These are phyloP conservation scores for Talaromyces sp. DNA, from an alignment of 2,329 filamentous ascomycete species.

Conservation along the genomic window DNA sequence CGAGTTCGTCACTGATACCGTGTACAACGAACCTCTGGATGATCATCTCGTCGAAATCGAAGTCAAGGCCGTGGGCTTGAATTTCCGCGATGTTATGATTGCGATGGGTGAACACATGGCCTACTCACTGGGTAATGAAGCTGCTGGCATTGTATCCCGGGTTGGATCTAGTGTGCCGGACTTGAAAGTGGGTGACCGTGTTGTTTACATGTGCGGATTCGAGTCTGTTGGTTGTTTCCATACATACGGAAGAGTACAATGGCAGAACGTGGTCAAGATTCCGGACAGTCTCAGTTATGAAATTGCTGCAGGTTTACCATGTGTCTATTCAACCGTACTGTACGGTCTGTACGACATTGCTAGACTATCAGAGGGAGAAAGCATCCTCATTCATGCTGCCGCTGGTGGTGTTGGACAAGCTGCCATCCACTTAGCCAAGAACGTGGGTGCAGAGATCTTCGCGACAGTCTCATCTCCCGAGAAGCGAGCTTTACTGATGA, in stretches of 20 bases:
- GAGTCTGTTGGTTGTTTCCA: slow-evolving; percentile 20
- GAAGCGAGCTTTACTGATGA: slow-evolving; percentile 24
- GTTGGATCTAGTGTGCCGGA: slow-evolving; percentile 17
- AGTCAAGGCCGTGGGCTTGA: slow-evolving; percentile 28
- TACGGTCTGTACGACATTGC: slow-evolving; percentile 23
- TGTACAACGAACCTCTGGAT: slow-evolving; percentile 21
- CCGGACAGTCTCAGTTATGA: slow-evolving; percentile 22
- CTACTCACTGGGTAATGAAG: slow-evolving; percentile 26
- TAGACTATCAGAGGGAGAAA: slow-evolving; percentile 20
- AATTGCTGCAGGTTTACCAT: slow-evolving; percentile 23
- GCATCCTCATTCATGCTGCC: slow-evolving; percentile 27
- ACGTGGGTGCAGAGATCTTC: slow-evolving; percentile 25
- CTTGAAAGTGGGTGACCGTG: slow-evolving; percentile 20
- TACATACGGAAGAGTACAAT: slow-evolving; percentile 18
- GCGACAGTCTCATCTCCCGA: slow-evolving; percentile 24
- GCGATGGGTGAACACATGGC: slow-evolving; percentile 24
- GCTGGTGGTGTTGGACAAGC: slow-evolving; percentile 27
- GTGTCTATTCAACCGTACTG: slow-evolving; percentile 22
- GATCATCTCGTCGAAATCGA: slow-evolving; percentile 28
- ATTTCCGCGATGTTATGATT: slow-evolving; percentile 28
- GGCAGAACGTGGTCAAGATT: slow-evolving; percentile 19
- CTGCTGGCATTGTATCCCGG: slow-evolving; percentile 25
- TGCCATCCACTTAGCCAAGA: slow-evolving; percentile 23
- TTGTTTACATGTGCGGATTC: slow-evolving; percentile 20
- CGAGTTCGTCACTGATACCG: slow-evolving; percentile 22